A percentile compares a stretch with the other conserved stretches of the same genome.
Conservation (phyloP, 1,284 basidiomycete species). For the Malassezia yamatoensis region DNA sequence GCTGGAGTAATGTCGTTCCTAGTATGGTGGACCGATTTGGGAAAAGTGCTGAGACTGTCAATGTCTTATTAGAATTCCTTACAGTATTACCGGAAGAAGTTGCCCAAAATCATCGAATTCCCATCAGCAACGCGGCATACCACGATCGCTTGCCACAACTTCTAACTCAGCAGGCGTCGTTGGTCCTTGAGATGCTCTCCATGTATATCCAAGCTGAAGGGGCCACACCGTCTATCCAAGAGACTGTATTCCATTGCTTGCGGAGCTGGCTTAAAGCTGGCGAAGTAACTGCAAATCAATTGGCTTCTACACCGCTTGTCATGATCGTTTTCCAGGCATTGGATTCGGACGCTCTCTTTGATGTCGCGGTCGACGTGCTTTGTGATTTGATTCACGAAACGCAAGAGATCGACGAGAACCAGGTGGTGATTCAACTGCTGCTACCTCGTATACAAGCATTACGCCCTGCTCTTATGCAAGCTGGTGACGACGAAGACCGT, state of each 20-base stretch:
- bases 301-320: conserved; percentile 75
- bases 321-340: conserved; percentile 51
- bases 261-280: conserved; percentile 80
- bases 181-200: conserved; percentile 67
- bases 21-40: conserved; percentile 79
- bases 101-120: conserved; percentile 72
- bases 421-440: conserved; percentile 74
- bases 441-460: conserved; percentile 54
- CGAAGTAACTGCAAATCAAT: conserved; percentile 61
- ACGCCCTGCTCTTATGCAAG: conserved; percentile 24
- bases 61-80: conserved; percentile 76
- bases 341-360: conserved; percentile 66
- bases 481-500: conserved; percentile 63
- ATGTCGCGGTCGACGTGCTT: conserved; percentile 78
- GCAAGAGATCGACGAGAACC: conserved; percentile 90
- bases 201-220: conserved; percentile 85
- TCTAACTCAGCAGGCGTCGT: conserved; percentile 56
- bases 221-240: conserved; percentile 72
- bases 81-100: conserved; percentile 86
- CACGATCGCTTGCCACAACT: conserved; percentile 28
- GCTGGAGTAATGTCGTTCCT: conserved; percentile 72
- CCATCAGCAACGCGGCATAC: conserved; percentile 71
- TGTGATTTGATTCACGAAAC: conserved; percentile 97
- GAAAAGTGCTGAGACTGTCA: conserved; percentile 69
- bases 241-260: conserved; percentile 74